Conservation (phyloP, 2,329 filamentous ascomycete species). For the Cercospora citrullina region DNA sequence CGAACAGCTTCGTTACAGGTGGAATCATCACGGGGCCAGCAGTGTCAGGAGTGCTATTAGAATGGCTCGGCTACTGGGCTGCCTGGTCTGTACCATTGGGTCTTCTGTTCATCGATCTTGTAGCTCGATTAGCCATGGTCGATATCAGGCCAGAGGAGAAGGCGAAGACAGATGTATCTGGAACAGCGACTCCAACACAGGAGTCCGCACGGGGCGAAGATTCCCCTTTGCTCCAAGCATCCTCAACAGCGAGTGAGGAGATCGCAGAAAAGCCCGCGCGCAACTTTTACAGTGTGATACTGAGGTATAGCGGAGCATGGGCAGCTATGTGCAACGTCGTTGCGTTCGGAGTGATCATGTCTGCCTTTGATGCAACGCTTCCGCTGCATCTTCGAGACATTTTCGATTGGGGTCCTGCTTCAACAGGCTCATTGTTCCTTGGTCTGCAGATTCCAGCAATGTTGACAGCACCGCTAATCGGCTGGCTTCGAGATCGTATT, state of each 20-base stretch:
- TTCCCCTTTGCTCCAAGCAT: background rate
- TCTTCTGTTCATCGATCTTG: conserved; percentile 19
- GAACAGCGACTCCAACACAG: background rate
- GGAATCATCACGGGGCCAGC: conserved; percentile 23
- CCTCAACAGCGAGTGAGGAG: background rate
- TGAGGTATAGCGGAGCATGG: conserved; percentile 4
- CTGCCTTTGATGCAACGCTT: conserved; percentile 25
- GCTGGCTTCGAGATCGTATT: conserved; percentile 23
- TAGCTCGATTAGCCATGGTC: conserved; percentile 22
- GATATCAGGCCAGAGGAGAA: conserved; percentile 9
- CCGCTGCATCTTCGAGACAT: conserved; percentile 22
- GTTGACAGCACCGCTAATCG: conserved; percentile 21
- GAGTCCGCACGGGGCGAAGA: background rate
- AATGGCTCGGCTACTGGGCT: conserved; percentile 26
- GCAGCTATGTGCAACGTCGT: conserved; percentile 23
- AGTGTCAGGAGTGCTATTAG: conserved; percentile 15
- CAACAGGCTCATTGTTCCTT: conserved; percentile 24
- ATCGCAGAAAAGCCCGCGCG: background rate
- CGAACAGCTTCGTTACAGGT: conserved; percentile 19
- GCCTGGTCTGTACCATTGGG: conserved; percentile 24
- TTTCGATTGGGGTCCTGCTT: conserved; percentile 23
- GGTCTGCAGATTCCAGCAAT: conserved; percentile 24
- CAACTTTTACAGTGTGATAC: conserved; percentile 22
- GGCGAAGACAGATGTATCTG: background rate
- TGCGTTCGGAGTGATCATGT: conserved; percentile 20